Evolutionary conservation across 169 alveolate species (phyloP).

Genomic region (Miamiensis avidus): DNA sequence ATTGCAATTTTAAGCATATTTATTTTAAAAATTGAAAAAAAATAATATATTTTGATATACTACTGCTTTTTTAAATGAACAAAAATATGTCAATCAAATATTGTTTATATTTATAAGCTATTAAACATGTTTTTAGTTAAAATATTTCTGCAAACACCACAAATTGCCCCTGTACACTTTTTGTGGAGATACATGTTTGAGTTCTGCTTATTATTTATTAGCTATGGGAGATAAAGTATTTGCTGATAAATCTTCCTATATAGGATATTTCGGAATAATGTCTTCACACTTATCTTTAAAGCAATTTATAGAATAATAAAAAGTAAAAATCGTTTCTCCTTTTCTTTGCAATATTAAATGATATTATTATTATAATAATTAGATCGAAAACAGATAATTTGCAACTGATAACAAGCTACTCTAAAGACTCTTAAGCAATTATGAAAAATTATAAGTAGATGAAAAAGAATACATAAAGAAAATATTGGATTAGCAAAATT

Average conservation of each 20-base stretch:
- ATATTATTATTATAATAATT: too few species aligned
- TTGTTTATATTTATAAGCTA: too few species aligned
- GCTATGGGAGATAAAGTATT: neutral
- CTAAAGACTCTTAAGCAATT: neutral
- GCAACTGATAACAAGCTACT: neutral
- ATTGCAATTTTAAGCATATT: too few species aligned
- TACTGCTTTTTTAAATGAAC: too few species aligned
- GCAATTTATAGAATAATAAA: neutral
- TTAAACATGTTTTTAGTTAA: too few species aligned
- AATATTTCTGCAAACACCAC: neutral
- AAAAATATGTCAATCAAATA: too few species aligned
- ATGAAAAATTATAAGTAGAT: neutral
- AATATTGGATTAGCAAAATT: neutral
- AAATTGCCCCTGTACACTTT: neutral
- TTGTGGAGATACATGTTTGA: neutral
- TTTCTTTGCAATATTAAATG: neutral
- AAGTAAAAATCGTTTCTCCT: neutral
- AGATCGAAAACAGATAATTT: neutral
- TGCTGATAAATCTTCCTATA: neutral
- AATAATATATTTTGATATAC: too few species aligned
- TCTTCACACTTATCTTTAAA: neutral
- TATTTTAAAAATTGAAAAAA: too few species aligned
- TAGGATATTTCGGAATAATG: neutral
- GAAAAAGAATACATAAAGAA: neutral
- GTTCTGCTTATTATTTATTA: neutral